Percentiles rank a stretch among this genome's conserved stretches.
Conservation (phyloP, 441 rosid genomes). For the Pelargonium australe region DNA sequence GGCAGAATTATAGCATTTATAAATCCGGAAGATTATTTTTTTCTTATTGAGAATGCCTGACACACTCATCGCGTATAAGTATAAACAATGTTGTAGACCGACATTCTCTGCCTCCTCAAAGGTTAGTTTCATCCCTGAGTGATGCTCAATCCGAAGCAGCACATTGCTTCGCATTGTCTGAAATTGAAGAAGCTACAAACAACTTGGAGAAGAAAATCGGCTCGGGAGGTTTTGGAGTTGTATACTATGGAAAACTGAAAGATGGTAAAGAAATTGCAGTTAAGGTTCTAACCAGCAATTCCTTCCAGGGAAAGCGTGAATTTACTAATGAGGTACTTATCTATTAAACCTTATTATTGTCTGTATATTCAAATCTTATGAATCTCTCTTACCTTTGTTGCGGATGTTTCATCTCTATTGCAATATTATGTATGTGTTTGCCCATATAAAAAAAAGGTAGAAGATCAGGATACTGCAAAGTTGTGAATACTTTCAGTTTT, state of each 20-base stretch:
- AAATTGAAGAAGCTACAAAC: conserved; percentile 79
- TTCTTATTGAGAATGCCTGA: not conserved
- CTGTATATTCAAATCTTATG: too few relatives aligned
- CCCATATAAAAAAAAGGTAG: not conserved
- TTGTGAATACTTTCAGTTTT: not conserved
- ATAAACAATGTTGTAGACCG: conserved; percentile 3
- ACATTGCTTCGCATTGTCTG: conserved; percentile 63
- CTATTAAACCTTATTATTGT: too few relatives aligned
- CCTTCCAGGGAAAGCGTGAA: conserved; percentile 91
- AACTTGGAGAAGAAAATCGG: conserved; percentile 80
- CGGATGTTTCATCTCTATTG: not conserved
- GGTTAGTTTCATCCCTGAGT: conserved; percentile 43
- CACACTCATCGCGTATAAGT: not conserved
- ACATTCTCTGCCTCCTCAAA: conserved; percentile 43
- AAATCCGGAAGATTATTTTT: not conserved
- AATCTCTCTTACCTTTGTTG: conserved; percentile 8
- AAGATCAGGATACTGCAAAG: too few relatives aligned
- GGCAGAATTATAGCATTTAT: not conserved
- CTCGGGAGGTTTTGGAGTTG: conserved; percentile 95
- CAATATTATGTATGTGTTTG: not conserved
- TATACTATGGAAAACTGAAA: conserved; percentile 67
- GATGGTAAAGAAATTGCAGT: conserved; percentile 96
- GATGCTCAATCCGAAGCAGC: conserved; percentile 70
- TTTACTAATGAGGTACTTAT: conserved; percentile 75
- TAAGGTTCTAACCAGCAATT: conserved; percentile 65